Percentiles rank a stretch among this genome's conserved stretches.
Conservation (phyloP, 1,284 basidiomycete species). For the Ustilago hordei region DNA sequence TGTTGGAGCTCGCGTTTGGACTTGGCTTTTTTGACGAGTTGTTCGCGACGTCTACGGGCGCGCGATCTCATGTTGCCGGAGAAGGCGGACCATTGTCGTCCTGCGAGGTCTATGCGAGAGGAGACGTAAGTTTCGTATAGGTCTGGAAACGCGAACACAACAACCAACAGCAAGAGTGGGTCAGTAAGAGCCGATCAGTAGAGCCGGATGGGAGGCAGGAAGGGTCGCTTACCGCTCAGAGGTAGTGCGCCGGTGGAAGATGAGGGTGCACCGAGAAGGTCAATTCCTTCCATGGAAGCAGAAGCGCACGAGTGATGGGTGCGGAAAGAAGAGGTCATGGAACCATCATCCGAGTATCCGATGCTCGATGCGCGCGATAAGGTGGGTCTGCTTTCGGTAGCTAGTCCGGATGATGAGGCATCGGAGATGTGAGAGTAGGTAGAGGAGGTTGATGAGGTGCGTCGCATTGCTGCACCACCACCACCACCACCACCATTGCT, state of each 20-base stretch:
- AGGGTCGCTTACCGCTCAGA: constrained; percentile 19
- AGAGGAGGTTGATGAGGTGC: constrained; percentile 28
- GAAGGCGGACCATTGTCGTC: constrained; percentile 86
- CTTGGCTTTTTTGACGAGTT: constrained; percentile 78
- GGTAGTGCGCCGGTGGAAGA: constrained; percentile 18
- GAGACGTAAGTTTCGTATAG: no score
- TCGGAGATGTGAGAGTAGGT: constrained; percentile 18
- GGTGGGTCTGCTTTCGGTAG: constrained; percentile 11
- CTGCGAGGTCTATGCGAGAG: constrained; percentile 79
- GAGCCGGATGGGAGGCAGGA: background rate
- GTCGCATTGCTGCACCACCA: constrained; percentile 25
- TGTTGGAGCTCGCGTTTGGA: constrained; percentile 72
- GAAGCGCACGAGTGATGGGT: constrained; percentile 37
- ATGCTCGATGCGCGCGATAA: constrained; percentile 43
- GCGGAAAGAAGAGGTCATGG: constrained; percentile 17
- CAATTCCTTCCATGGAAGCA: constrained; percentile 42
- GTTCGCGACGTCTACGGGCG: constrained; percentile 74
- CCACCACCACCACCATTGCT: background rate
- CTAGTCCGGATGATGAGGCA: constrained; percentile 12
- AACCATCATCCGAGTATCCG: constrained; percentile 40
- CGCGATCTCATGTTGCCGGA: constrained; percentile 82
- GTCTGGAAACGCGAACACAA: no score
- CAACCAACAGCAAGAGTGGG: background rate
- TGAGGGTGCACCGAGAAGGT: constrained; percentile 33
- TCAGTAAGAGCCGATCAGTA: background rate